Percentiles rank a stretch among this genome's conserved stretches.
phyloP scores from a whole-genome alignment of 2,329 filamentous ascomycete species.

The Stemphylium vesicarium region DNA sequence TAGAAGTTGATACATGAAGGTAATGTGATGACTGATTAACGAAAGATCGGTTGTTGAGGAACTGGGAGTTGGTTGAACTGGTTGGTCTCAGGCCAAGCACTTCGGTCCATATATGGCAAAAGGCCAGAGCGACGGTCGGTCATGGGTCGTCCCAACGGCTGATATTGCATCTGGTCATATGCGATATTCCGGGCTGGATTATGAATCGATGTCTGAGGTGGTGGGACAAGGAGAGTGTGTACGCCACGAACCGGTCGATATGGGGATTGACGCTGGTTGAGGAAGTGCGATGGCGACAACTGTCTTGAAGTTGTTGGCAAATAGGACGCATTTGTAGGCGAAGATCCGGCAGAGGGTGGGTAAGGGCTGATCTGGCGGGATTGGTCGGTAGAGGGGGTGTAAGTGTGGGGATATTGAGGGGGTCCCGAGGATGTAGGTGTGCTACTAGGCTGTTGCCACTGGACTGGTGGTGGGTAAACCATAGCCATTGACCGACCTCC shows the following conservation, averaged over 20 bases:
- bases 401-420: constrained; percentile 34
- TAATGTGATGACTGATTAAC: constrained; percentile 23
- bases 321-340: constrained; percentile 73
- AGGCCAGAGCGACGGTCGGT: constrained; percentile 54
- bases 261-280: constrained; percentile 87
- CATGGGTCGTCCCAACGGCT: constrained; percentile 55
- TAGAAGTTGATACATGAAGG: constrained; percentile 19
- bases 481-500: constrained; percentile 75
- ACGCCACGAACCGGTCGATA: constrained; percentile 91
- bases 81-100: constrained; percentile 47
- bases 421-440: constrained; percentile 43
- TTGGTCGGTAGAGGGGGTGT: constrained; percentile 42
- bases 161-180: constrained; percentile 59
- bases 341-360: constrained; percentile 62
- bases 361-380: constrained; percentile 61
- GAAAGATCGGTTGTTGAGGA: constrained; percentile 47
- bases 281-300: constrained; percentile 84
- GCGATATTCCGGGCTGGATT: constrained; percentile 52
- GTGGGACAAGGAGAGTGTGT: constrained; percentile 88
- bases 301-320: constrained; percentile 69
- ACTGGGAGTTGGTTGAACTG: constrained; percentile 49
- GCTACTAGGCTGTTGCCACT: constrained; percentile 57
- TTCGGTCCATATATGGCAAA: constrained; percentile 53
- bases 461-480: constrained; percentile 69
- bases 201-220: constrained; percentile 79